Conservation (phyloP, 345 rosid genomes). For the Eucalyptus microcorys region DNA sequence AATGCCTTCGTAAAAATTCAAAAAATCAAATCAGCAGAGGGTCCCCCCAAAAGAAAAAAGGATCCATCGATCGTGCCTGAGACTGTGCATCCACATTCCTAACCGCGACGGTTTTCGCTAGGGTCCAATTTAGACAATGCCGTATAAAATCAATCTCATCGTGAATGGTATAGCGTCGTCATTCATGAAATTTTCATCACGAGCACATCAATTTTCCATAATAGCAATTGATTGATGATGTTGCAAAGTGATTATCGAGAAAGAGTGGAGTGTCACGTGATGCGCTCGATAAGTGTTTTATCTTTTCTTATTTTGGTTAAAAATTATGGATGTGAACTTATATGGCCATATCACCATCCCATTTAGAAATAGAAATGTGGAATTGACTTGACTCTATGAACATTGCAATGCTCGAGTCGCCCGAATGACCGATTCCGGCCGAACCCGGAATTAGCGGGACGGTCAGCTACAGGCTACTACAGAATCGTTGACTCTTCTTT, state of each 20-base stretch:
- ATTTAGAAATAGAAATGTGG: background rate
- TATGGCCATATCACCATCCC: accelerated
- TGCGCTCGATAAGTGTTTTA: background rate
- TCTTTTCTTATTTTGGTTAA: background rate
- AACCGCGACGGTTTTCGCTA: background rate
- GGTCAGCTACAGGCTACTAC: background rate
- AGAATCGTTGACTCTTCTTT: background rate
- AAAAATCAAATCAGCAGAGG: background rate
- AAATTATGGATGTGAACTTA: background rate
- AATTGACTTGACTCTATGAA: background rate
- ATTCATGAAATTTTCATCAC: background rate
- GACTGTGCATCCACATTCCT: background rate
- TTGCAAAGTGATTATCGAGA: no score
- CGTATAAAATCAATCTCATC: background rate
- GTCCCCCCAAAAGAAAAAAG: accelerated
- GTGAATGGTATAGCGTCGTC: accelerated
- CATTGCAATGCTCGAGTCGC: background rate
- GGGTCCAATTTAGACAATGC: background rate
- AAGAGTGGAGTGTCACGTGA: no score
- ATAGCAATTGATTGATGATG: background rate
- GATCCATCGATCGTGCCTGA: background rate
- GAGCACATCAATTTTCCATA: background rate
- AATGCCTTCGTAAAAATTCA: background rate
- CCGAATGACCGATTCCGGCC: background rate
- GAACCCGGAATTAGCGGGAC: background rate